Conservation (phyloP, 163 green algal species). For the Trebouxiophyceae sp. region DNA sequence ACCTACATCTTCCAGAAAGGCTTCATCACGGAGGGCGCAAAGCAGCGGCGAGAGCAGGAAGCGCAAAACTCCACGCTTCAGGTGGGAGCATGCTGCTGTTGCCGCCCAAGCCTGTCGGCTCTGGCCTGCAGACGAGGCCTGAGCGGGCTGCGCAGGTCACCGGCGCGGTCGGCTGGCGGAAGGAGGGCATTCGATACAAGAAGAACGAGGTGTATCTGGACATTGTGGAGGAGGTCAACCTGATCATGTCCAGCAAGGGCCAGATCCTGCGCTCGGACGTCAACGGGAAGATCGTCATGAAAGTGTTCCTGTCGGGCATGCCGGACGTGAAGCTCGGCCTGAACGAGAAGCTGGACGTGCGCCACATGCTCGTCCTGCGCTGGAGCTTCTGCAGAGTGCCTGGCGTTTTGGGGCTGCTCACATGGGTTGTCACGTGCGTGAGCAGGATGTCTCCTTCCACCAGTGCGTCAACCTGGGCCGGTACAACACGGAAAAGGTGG, state of each 20-base stretch:
- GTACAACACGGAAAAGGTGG: conserved; percentile 81
- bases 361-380: too few species aligned
- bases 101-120: neutral
- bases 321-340: conserved; percentile 93
- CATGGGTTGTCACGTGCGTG: too few species aligned
- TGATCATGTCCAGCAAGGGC: conserved; percentile 46
- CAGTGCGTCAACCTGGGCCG: conserved; percentile 83
- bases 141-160: conserved; percentile 59
- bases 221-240: conserved; percentile 66
- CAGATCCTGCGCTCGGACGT: conserved; percentile 84
- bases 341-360: conserved; percentile 83
- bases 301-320: conserved; percentile 93
- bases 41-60: conserved; percentile 43
- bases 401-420: too few species aligned
- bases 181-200: conserved; percentile 83
- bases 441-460: conserved; percentile 80
- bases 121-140: too few species aligned
- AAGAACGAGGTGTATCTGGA: conserved; percentile 96
- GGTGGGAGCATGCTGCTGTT: conserved; percentile 13
- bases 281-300: conserved; percentile 86
- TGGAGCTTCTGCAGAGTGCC: too few species aligned
- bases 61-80: conserved; percentile 66
- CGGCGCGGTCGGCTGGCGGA: conserved; percentile 83
- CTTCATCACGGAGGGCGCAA: conserved; percentile 50
- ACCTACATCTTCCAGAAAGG: conserved; percentile 89